A percentile compares a stretch with the other conserved stretches of the same genome.
Evolutionary conservation across 2,329 filamentous ascomycete species (phyloP).

Genomic region (Paracamarosporium sp.): DNA sequence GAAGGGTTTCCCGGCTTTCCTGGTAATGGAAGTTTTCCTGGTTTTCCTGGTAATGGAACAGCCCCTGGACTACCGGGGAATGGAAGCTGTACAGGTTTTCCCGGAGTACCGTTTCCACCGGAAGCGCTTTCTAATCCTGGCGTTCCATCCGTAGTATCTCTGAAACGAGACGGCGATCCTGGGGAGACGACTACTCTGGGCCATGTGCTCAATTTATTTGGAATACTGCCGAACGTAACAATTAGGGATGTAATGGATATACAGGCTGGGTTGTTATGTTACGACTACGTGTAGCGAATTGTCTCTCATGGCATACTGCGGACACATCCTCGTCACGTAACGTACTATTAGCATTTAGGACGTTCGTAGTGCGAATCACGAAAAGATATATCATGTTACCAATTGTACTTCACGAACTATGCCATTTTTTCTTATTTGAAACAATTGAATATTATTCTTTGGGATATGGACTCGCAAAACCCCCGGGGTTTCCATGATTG

Average conservation of each 20-base stretch:
- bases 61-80: not conserved
- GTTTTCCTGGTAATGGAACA: not conserved
- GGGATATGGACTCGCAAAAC: too few relatives aligned
- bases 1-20: constrained; percentile 2
- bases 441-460: too few relatives aligned
- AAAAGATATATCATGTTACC: too few relatives aligned
- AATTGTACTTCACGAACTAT: not conserved
- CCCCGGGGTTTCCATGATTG: too few relatives aligned
- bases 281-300: constrained; percentile 19
- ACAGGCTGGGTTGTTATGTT: constrained; percentile 20
- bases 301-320: not conserved
- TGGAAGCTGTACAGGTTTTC: not conserved
- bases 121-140: not conserved
- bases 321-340: too few relatives aligned
- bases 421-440: not conserved
- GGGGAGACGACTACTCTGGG: constrained; percentile 21
- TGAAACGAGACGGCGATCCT: constrained; percentile 19
- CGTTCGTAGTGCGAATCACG: too few relatives aligned
- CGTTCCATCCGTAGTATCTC: not conserved
- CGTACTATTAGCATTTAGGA: too few relatives aligned
- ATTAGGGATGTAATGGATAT: constrained; percentile 29
- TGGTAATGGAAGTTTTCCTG: not conserved
- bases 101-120: not conserved
- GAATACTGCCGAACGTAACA: constrained; percentile 18
- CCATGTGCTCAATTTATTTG: constrained; percentile 25